Base-by-base conservation (phyloP, 73 alveolate species). In the Effrenium voratum region DNA sequence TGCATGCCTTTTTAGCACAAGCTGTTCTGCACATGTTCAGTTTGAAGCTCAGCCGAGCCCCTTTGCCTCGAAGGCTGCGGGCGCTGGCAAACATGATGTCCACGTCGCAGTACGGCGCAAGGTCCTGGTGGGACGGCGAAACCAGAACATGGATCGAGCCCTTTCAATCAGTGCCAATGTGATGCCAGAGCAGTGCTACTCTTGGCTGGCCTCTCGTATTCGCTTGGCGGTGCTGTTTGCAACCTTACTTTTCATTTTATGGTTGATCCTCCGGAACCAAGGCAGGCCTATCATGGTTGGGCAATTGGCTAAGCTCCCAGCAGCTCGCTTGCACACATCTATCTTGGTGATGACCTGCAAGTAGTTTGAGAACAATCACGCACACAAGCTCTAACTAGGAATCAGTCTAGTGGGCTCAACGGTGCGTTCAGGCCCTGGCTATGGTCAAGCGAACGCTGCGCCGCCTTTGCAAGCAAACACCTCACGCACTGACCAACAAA, bases 21-120 rank as follows among this genome's bases (percentile, higher is more conserved):
- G n/a, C n/a, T n/a, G n/a, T n/a, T n/a, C n/a, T n/a, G n/a, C n/a
- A n/a, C n/a, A n/a, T n/a, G n/a, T n/a, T n/a, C n/a, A n/a, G n/a
- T n/a, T n/a, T n/a, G n/a, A n/a, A n/a, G n/a, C n/a, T n/a, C n/a
- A n/a, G n/a, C n/a, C n/a, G n/a, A n/a, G n/a, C n/a, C n/a, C 30
- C 75, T 22, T 60, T 8, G 82, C 82, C 82, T 28, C 97, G 86
- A 40, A 90, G 55, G 24, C 66, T 70, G 46, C 97, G 97, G 1
- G 97, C 97, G 66, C 97, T 90, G 73, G 97, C 97, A 36, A 90
- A 90, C 86, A 38, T 76, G 59, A 76, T 38, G 43, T 77, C 90
- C 60, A 44, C 60, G 66, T 45, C 90, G 50, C 97, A 90, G 59
- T 90, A 90, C 0, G 97, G 97, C 1, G 87, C 73, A 86, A 90